These are phyloP conservation scores for Eucalyptus coolabah DNA, from an alignment of 345 rosid species.

Conservation along the genomic window DNA sequence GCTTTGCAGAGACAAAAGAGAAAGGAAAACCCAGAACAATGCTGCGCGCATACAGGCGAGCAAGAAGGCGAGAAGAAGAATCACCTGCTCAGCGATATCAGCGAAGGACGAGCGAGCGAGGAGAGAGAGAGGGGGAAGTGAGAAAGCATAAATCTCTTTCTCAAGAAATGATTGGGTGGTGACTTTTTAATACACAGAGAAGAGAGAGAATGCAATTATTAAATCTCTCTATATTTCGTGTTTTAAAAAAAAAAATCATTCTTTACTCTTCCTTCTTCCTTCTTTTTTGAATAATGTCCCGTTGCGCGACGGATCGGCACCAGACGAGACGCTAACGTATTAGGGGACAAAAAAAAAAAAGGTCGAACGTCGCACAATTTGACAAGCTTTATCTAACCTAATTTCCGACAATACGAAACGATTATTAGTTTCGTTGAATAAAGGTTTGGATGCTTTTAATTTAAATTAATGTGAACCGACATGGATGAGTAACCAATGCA, in stretches of 20 bases:
- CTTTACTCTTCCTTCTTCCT: no score
- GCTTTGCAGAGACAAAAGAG: neutral
- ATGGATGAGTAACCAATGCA: rapidly evolving
- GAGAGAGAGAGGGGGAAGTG: neutral
- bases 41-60: neutral
- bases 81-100: neutral
- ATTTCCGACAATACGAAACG: neutral
- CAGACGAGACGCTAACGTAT: neutral
- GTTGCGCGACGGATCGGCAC: neutral
- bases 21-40: neutral
- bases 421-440: neutral
- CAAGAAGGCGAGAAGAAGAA: neutral
- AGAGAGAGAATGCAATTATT: neutral
- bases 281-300: neutral
- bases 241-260: neutral
- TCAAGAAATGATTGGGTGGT: neutral
- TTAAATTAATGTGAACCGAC: neutral
- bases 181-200: neutral
- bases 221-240: neutral
- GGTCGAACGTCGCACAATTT: neutral
- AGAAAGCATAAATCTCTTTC: neutral
- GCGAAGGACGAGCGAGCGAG: neutral
- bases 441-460: neutral
- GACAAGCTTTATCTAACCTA: neutral
- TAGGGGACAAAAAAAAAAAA: neutral